phyloP scores from a whole-genome alignment of 2,329 filamentous ascomycete genomes.

The Bipolaris zeicola region DNA sequence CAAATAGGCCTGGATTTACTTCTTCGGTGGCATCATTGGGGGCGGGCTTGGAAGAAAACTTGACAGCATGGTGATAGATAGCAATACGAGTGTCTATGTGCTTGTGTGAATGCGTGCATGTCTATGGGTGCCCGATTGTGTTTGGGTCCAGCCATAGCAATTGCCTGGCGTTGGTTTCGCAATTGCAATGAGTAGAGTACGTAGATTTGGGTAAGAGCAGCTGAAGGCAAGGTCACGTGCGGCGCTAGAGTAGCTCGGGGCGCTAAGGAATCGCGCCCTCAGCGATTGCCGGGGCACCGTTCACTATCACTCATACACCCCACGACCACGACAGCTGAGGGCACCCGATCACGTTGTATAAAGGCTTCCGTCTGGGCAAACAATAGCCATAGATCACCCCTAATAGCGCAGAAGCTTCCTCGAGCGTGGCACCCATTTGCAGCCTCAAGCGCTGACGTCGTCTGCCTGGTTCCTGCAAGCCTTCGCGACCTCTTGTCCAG shows the following conservation, averaged over 20 bases:
- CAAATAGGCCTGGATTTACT: background rate
- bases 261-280: conserved; percentile 21
- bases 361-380: conserved; percentile 30
- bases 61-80: background rate
- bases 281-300: conserved; percentile 17
- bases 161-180: background rate
- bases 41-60: background rate
- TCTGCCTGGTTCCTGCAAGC: conserved; percentile 28
- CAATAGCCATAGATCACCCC: conserved; percentile 29
- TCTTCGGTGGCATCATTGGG: background rate
- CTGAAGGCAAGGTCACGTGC: conserved; percentile 9
- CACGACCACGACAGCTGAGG: conserved; percentile 40
- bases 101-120: background rate
- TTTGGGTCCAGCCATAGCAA: too few species aligned
- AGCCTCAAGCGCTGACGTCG: conserved; percentile 39
- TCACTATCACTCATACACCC: conserved; percentile 37
- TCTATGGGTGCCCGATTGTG: background rate
- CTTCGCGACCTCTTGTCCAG: conserved; percentile 23
- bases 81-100: background rate
- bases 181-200: background rate
- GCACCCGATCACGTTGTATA: conserved; percentile 41
- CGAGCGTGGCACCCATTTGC: conserved; percentile 30
- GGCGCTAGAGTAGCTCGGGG: conserved; percentile 13
- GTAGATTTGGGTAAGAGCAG: background rate
- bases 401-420: conserved; percentile 33